Evolutionary conservation across 768 basidiomycete genomes (phyloP).

Genomic region (Chlorophyllum brunneum): DNA sequence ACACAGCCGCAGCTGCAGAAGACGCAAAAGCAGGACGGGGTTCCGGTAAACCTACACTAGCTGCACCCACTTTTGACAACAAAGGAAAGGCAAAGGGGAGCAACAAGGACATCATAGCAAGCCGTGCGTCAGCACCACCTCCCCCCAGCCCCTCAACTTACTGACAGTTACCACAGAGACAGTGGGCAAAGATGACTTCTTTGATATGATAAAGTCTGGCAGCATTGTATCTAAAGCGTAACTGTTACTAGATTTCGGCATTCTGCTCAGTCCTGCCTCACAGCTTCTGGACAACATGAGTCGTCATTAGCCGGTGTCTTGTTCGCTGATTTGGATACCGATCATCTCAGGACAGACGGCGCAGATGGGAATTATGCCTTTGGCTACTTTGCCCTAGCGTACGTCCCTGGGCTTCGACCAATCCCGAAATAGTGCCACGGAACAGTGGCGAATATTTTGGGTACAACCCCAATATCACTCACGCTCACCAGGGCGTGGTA

Average conservation of each 20-base stretch:
- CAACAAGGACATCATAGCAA: conserved; percentile 53
- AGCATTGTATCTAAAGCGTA: conserved; percentile 72
- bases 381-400: too few species aligned
- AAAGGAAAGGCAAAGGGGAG: conserved; percentile 50
- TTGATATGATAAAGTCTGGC: conserved; percentile 80
- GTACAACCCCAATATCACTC: too few species aligned
- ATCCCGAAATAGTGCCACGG: too few species aligned
- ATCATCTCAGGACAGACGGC: too few species aligned
- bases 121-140: conserved; percentile 34
- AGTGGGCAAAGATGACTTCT: conserved; percentile 71
- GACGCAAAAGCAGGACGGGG: conserved; percentile 61
- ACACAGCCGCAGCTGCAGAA: conserved; percentile 46
- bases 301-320: too few species aligned
- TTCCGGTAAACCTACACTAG: conserved; percentile 67
- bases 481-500: too few species aligned
- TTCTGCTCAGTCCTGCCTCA: too few species aligned
- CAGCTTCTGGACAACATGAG: background rate
- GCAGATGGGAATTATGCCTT: too few species aligned
- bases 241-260: conserved; percentile 16
- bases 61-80: conserved; percentile 55
- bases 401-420: too few species aligned
- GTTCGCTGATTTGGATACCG: too few species aligned
- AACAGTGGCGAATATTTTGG: too few species aligned
- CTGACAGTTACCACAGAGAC: conserved; percentile 32
- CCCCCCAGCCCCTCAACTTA: background rate